Conservation (phyloP, 1,284 basidiomycete species). For the Moesziomyces antarcticus region DNA sequence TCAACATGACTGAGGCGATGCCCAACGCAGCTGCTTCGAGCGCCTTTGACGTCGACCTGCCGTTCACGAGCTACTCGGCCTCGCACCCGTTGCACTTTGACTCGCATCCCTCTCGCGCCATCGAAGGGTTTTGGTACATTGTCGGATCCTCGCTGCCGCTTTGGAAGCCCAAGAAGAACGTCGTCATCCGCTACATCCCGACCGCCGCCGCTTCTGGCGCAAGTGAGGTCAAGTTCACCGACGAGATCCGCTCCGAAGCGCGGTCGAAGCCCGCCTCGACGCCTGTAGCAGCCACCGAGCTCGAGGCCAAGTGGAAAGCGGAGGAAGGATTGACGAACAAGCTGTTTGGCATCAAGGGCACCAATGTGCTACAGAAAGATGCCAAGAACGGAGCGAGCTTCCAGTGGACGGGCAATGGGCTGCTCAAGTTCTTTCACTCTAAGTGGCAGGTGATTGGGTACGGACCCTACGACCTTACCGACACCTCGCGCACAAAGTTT, state of each 20-base stretch:
- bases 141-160: conserved; percentile 36
- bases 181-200: conserved; percentile 44
- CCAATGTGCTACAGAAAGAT: conserved; percentile 40
- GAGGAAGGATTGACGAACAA: conserved; percentile 42
- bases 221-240: conserved; percentile 38
- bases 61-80: conserved; percentile 29
- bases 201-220: conserved; percentile 2
- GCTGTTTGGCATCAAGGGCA: conserved; percentile 45
- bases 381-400: conserved; percentile 47
- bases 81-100: conserved; percentile 37
- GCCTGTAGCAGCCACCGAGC: conserved; percentile 7
- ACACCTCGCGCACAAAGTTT: conserved; percentile 29
- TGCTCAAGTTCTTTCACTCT: conserved; percentile 45
- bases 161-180: conserved; percentile 48
- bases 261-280: conserved; percentile 20
- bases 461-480: conserved; percentile 42
- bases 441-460: conserved; percentile 53
- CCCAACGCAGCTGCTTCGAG: neutral
- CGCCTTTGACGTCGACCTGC: conserved; percentile 46
- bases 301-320: conserved; percentile 30
- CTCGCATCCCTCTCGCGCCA: conserved; percentile 16
- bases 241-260: conserved; percentile 45
- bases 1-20: conserved; percentile 4
- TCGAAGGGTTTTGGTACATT: conserved; percentile 46
- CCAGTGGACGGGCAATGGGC: conserved; percentile 49